A percentile compares a stretch with the other conserved stretches of the same genome.
Conservation (phyloP, 2,329 filamentous ascomycete species). For the Lasiodiplodia gonubiensis region DNA sequence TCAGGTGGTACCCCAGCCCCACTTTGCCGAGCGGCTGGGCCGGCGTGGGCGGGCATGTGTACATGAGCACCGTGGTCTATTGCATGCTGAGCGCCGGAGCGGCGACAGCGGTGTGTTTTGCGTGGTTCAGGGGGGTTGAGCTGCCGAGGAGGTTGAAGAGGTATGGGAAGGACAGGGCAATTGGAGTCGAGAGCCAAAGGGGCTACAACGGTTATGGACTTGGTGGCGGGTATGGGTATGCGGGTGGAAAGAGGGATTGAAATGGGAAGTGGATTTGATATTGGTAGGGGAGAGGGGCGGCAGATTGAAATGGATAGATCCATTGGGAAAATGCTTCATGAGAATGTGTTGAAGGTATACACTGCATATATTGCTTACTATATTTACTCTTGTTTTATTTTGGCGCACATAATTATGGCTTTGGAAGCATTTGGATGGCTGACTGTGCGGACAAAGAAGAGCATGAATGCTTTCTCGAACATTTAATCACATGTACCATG, state of each 20-base stretch:
- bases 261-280: background rate
- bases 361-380: background rate
- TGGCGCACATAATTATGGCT: background rate
- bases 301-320: background rate
- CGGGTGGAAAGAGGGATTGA: conserved; percentile 53
- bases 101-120: conserved; percentile 58
- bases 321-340: background rate
- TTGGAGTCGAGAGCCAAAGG: conserved; percentile 40
- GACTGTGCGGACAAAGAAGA: conserved; percentile 7
- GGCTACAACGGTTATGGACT: conserved; percentile 45
- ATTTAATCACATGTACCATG: background rate
- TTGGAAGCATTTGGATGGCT: background rate
- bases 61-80: conserved; percentile 56
- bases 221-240: conserved; percentile 52
- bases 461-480: background rate
- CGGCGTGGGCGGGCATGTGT: conserved; percentile 58
- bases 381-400: background rate
- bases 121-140: conserved; percentile 61
- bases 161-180: conserved; percentile 61
- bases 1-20: conserved; percentile 85
- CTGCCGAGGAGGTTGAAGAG: conserved; percentile 58
- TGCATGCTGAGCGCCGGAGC: conserved; percentile 55
- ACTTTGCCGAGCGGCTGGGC: conserved; percentile 65
- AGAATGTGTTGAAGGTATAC: background rate
- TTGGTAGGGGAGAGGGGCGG: background rate